Conservation (phyloP, 2,329 filamentous ascomycete genomes). For the Claviceps humidiphila region DNA sequence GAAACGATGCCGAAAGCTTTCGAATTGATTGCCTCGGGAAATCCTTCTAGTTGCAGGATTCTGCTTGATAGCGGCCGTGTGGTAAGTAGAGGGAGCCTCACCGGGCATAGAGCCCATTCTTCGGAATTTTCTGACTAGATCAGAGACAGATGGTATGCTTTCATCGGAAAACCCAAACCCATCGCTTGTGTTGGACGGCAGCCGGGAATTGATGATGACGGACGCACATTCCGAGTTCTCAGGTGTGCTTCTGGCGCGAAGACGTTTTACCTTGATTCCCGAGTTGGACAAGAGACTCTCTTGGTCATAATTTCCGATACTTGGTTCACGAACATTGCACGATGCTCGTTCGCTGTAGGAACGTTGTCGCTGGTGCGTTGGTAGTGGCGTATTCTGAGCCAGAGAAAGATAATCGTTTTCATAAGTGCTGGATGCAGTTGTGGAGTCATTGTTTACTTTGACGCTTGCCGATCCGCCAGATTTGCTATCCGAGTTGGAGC, state of each 20-base stretch:
- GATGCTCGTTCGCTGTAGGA: slow-evolving; percentile 4
- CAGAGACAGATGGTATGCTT: slow-evolving; percentile 12
- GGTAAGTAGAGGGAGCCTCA: background rate
- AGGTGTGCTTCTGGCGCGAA: slow-evolving; percentile 2
- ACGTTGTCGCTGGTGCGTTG: background rate
- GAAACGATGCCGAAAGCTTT: slow-evolving; percentile 5
- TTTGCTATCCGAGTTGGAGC: background rate
- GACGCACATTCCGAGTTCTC: slow-evolving; percentile 1
- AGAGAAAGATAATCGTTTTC: background rate
- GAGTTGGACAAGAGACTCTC: background rate
- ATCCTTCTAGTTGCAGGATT: slow-evolving; percentile 3
- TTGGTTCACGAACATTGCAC: background rate
- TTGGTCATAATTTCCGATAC: background rate
- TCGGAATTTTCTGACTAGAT: slow-evolving; percentile 14
- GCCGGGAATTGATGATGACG: background rate
- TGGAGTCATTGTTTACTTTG: background rate
- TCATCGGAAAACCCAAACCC: slow-evolving; percentile 2
- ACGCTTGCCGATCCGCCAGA: background rate
- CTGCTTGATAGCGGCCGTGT: background rate
- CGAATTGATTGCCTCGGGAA: slow-evolving; percentile 4
- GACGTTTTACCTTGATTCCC: background rate
- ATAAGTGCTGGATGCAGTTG: background rate
- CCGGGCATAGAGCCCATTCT: slow-evolving; percentile 9
- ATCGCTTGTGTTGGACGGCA: slow-evolving; percentile 1
- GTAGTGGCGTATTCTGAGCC: background rate